Percentiles rank a stretch among this genome's conserved stretches.
These are phyloP conservation scores for Meripilus lineatus DNA, from an alignment of 1,284 basidiomycete genomes.

Conservation along the genomic window DNA sequence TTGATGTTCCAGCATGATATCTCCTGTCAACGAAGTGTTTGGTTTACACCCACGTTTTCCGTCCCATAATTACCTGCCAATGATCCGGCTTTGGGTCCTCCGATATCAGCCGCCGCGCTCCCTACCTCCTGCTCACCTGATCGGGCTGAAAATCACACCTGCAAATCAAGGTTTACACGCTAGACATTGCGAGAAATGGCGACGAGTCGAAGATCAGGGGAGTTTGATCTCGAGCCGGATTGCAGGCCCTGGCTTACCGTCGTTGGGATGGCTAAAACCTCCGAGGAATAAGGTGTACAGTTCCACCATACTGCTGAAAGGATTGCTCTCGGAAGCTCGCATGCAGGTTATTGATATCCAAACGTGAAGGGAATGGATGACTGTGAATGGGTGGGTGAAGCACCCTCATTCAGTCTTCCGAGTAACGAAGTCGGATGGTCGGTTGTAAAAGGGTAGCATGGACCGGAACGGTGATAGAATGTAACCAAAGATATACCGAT, in stretches of 20 bases:
- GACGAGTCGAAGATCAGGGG: constrained; percentile 10
- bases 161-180: constrained; percentile 9
- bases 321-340: not conserved
- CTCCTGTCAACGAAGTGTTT: too few species aligned
- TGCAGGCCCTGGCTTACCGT: not conserved
- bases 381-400: too few species aligned
- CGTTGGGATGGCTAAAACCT: not conserved
- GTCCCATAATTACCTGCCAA: constrained; percentile 14
- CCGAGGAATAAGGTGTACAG: not conserved
- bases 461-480: too few species aligned
- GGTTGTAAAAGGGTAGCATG: too few species aligned
- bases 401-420: too few species aligned
- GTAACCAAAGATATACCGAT: too few species aligned
- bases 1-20: too few species aligned
- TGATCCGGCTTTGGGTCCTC: constrained; percentile 16
- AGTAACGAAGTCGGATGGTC: too few species aligned
- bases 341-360: too few species aligned
- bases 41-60: not conserved
- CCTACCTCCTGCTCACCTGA: too few species aligned
- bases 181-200: constrained; percentile 1
- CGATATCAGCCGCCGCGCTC: not conserved
- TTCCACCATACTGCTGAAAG: not conserved
- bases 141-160: constrained; percentile 9
- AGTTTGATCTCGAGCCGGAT: constrained; percentile 5
- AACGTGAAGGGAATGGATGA: too few species aligned